phyloP scores from a whole-genome alignment of 495 filamentous ascomycete species.

The Niebla homalea region DNA sequence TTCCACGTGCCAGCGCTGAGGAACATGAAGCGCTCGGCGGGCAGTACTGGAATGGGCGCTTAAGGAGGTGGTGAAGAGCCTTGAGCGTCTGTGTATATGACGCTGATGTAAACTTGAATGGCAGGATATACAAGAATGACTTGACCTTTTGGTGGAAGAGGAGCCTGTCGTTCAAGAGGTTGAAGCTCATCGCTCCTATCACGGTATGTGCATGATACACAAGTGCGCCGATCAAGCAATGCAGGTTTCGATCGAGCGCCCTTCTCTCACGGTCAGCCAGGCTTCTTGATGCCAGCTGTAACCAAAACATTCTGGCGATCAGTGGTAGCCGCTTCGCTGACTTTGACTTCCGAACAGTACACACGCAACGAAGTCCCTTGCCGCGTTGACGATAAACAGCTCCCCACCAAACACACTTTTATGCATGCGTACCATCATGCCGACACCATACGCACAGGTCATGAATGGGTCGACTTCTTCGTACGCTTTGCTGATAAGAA shows the following conservation, averaged over 20 bases:
- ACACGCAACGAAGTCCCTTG: slow-evolving; percentile 13
- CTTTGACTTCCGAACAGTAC: slow-evolving; percentile 4
- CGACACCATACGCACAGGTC: slow-evolving; percentile 6
- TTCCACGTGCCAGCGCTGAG: too few relatives aligned
- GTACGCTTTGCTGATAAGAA: slow-evolving; percentile 11
- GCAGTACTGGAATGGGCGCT: too few relatives aligned
- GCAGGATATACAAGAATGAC: slow-evolving; percentile 7
- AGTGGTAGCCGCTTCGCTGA: too few relatives aligned
- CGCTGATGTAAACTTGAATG: too few relatives aligned
- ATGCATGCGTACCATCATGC: slow-evolving; percentile 15
- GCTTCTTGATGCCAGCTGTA: too few relatives aligned
- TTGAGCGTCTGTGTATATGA: too few relatives aligned
- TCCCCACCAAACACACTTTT: slow-evolving; percentile 11
- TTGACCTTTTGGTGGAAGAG: slow-evolving; percentile 13
- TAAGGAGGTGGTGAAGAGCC: too few relatives aligned
- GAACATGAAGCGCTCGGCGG: too few relatives aligned
- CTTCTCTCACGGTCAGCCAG: too few relatives aligned
- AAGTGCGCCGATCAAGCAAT: too few relatives aligned
- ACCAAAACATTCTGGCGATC: too few relatives aligned
- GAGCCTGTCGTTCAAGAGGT: slow-evolving; percentile 9
- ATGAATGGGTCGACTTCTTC: slow-evolving; percentile 19
- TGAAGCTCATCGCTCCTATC: slow-evolving; percentile 13
- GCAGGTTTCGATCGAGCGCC: too few relatives aligned
- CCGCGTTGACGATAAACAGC: slow-evolving; percentile 8
- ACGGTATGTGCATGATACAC: slow-evolving; percentile 3